Percentiles rank a stretch among this genome's conserved stretches.
These are phyloP conservation scores for Nemania serpens DNA, from an alignment of 2,329 filamentous ascomycete species.

Conservation along the genomic window DNA sequence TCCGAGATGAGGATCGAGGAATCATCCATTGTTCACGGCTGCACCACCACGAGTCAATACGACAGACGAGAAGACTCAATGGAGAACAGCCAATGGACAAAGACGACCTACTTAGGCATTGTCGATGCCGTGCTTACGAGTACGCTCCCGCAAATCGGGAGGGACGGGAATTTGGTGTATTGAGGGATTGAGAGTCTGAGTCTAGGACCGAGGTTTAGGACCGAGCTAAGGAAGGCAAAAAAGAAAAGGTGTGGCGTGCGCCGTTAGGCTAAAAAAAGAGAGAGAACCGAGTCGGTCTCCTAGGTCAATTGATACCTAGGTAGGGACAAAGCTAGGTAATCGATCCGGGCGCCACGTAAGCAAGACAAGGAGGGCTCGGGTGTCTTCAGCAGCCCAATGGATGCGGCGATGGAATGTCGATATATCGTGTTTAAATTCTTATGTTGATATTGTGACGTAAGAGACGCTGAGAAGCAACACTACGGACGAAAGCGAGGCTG, in stretches of 20 bases:
- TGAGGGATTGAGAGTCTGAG: background rate
- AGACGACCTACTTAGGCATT: constrained; percentile 12
- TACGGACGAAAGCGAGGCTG: constrained; percentile 19
- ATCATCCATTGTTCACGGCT: constrained; percentile 26
- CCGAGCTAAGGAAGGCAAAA: background rate
- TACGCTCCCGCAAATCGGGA: background rate
- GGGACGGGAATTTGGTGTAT: background rate
- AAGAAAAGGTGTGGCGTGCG: background rate
- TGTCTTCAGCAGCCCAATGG: constrained; percentile 2
- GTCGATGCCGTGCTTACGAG: background rate
- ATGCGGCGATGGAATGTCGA: background rate
- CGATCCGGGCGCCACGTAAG: constrained; percentile 1
- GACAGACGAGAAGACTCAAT: constrained; percentile 9
- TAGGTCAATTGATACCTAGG: constrained; percentile 1
- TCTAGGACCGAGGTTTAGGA: too few species aligned
- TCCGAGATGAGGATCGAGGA: constrained; percentile 55
- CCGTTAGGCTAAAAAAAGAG: constrained; percentile 1
- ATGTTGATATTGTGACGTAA: constrained; percentile 12
- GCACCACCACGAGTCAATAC: constrained; percentile 17
- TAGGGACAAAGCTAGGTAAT: constrained; percentile 1
- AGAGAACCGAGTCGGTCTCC: constrained; percentile 1
- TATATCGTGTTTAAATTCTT: background rate
- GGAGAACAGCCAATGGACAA: constrained; percentile 20
- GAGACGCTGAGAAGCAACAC: constrained; percentile 1
- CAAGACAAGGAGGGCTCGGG: background rate